Base-by-base conservation (phyloP, 2,329 filamentous ascomycete species). In the Cercospora sp. region DNA sequence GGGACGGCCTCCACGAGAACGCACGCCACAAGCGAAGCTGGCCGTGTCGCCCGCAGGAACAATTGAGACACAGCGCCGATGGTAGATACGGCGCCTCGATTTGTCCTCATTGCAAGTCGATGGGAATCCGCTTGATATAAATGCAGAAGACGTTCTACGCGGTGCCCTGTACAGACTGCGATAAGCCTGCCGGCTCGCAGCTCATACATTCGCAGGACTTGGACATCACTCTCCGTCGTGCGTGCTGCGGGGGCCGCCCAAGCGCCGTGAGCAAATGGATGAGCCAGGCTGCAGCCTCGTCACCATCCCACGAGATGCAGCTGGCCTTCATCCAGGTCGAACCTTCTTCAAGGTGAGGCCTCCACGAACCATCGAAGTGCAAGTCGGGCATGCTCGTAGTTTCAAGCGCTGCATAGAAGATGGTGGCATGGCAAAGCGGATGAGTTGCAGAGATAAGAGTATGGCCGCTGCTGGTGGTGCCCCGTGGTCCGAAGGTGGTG, bases 31-130 rank as follows among this genome's bases (percentile, higher is more conserved):
- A 66, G 61, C 61, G 65, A 51, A 57, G 53, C 61, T 37, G 59
- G 60, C 60, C 26, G 62, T 12, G 26, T 43, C 59, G 62, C 59
- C 51, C 58, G 61, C 65, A 69, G 70, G 67, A 65, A 68, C 63
- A 63, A 65, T 66, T 65, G 66, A 71, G 66, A 68, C 65, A 66
- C 45, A 61, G 67, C 61, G 53, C 43, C 32, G 53, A 24, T 28
- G 53, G 45, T 51, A 21, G 45, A 24, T 24, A 24, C 45, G 45
- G 45, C 45, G 18, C 18, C 45, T 51, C 18, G 18, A 24, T 51
- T 24, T 21, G 45, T 24, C 45, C 18, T 51, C 10, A 8, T 21
- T 21, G 18, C 45, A 18, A 51, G 45, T 51, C 43, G 16, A 21
- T 49, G 43, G 43, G 43, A 49, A 49, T 9, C n/a, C n/a, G 43